Evolutionary conservation across 2,329 filamentous ascomycete species (phyloP).

Genomic region (Alternaria infectoria): DNA sequence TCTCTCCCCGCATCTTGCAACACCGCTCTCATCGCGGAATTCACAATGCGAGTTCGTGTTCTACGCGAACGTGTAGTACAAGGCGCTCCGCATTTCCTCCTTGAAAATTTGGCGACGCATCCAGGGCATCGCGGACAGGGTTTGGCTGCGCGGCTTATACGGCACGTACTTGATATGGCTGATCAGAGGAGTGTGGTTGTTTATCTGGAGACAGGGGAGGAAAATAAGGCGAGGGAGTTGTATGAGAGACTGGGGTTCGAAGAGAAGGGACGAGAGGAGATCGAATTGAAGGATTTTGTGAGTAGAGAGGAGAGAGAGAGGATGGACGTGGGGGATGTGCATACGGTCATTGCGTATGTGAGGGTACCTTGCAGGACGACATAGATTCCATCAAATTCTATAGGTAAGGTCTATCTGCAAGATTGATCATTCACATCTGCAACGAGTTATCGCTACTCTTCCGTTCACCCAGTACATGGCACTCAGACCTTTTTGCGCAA

Average conservation of each 20-base stretch:
- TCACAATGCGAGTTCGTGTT: slow-evolving; percentile 16
- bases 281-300: slow-evolving; percentile 12
- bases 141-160: slow-evolving; percentile 28
- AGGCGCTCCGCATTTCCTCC: slow-evolving; percentile 20
- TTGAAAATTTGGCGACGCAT: slow-evolving; percentile 40
- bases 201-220: slow-evolving; percentile 36
- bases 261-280: slow-evolving; percentile 22
- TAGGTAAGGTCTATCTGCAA: not conserved
- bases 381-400: not conserved
- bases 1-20: slow-evolving; percentile 31
- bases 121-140: slow-evolving; percentile 31
- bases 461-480: not conserved
- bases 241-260: slow-evolving; percentile 37
- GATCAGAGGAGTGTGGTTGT: slow-evolving; percentile 23
- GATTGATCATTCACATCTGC: not conserved
- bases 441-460: not conserved
- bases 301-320: not conserved
- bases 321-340: not conserved
- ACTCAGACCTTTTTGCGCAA: slow-evolving; percentile 23
- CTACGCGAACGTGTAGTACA: slow-evolving; percentile 21
- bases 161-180: slow-evolving; percentile 20
- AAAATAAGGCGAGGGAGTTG: slow-evolving; percentile 30
- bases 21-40: slow-evolving; percentile 34
- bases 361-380: not conserved
- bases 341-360: not conserved